Conservation (phyloP, 129 eudicot species). For the Scalesia atractyloides region DNA sequence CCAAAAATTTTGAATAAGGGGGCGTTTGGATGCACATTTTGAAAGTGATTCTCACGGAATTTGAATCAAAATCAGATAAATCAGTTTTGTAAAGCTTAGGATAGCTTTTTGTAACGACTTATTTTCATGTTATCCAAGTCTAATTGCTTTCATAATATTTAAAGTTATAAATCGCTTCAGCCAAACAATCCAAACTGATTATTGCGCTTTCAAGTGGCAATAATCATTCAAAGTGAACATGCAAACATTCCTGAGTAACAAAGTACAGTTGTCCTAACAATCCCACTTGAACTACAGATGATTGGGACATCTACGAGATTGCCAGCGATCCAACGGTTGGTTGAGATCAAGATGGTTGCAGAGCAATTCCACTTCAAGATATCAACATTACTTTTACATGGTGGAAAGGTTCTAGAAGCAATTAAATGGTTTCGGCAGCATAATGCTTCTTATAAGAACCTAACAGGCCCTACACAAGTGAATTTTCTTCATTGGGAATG, state of each 20-base stretch:
- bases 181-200: not conserved
- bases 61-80: not conserved
- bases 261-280: conserved; percentile 16
- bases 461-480: conserved; percentile 69
- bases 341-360: conserved; percentile 85
- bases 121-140: not conserved
- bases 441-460: conserved; percentile 59
- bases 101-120: conserved; percentile 3
- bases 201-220: not conserved
- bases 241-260: not conserved
- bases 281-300: conserved; percentile 56
- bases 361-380: conserved; percentile 88
- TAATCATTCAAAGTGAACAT: conserved; percentile 1
- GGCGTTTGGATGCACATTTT: not conserved
- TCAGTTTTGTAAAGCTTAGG: conserved; percentile 7
- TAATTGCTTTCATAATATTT: not conserved
- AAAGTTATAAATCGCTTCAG: not conserved
- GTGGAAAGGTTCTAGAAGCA: conserved; percentile 88
- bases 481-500: conserved; percentile 92
- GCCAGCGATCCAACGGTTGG: conserved; percentile 86
- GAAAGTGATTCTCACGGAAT: not conserved
- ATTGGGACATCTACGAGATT: conserved; percentile 84
- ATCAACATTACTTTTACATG: conserved; percentile 83
- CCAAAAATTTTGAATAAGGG: not conserved
- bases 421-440: conserved; percentile 87